A percentile compares a stretch with the other conserved stretches of the same genome.
Conservation (phyloP, 2,329 filamentous ascomycete species). For the Pseudogymnoascus destructans region DNA sequence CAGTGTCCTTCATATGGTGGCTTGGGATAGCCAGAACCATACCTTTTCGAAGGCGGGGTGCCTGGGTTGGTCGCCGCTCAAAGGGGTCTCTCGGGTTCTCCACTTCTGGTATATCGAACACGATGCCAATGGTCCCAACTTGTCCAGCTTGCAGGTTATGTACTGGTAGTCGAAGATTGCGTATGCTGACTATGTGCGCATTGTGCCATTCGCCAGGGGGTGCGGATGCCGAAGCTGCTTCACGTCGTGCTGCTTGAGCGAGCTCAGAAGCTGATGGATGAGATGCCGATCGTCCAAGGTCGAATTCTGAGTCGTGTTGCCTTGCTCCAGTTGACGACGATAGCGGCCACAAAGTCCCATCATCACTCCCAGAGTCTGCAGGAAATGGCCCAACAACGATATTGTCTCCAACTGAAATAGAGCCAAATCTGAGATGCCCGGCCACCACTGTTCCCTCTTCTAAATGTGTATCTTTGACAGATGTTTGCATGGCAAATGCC, state of each 20-base stretch:
- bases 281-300: conserved; percentile 29
- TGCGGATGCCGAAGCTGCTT: conserved; percentile 33
- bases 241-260: conserved; percentile 37
- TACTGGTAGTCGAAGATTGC: conserved; percentile 77
- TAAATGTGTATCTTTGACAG: conserved; percentile 29
- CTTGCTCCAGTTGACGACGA: neutral
- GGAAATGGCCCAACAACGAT: conserved; percentile 71
- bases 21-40: conserved; percentile 64
- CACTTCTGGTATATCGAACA: conserved; percentile 36
- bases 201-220: conserved; percentile 61
- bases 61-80: conserved; percentile 24
- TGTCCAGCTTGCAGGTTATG: conserved; percentile 64
- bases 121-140: conserved; percentile 76
- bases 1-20: conserved; percentile 42
- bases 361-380: conserved; percentile 35
- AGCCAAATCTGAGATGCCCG: conserved; percentile 70
- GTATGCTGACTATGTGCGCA: conserved; percentile 71
- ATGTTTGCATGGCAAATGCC: conserved; percentile 39
- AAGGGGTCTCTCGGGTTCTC: conserved; percentile 24
- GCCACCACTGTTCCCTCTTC: conserved; percentile 63
- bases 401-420: conserved; percentile 62
- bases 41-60: conserved; percentile 53
- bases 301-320: conserved; percentile 22
- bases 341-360: conserved; percentile 6
- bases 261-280: conserved; percentile 42